phyloP scores from a whole-genome alignment of 1,284 basidiomycete species.

The Takashimella tepidaria region DNA sequence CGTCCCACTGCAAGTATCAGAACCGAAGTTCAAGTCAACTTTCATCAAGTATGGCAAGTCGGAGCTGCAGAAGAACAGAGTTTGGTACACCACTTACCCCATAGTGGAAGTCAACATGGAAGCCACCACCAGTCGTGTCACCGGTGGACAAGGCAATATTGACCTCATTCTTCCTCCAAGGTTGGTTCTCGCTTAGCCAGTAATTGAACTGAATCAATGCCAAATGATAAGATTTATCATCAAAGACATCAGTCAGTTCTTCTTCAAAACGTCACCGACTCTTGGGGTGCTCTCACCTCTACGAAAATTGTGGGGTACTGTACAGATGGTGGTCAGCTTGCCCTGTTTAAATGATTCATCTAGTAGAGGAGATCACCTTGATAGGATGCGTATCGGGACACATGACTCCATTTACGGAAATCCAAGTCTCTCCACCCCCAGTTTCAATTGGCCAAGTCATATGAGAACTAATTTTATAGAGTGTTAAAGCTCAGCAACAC shows the following conservation, averaged over 20 bases:
- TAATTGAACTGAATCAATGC: slow-evolving; percentile 9
- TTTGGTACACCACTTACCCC: neutral
- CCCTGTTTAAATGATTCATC: neutral
- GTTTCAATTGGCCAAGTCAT: slow-evolving; percentile 37
- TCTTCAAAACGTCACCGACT: neutral
- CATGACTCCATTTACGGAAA: neutral
- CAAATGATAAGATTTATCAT: neutral
- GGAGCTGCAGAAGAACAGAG: too few species aligned
- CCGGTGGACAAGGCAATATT: slow-evolving; percentile 33
- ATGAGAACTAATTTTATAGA: slow-evolving; percentile 35
- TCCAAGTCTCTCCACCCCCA: neutral
- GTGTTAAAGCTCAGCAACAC: too few species aligned
- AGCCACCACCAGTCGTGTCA: slow-evolving; percentile 22
- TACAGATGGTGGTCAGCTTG: neutral
- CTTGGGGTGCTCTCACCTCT: too few species aligned
- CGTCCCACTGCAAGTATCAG: neutral
- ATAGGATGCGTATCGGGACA: slow-evolving; percentile 15
- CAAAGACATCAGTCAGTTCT: neutral
- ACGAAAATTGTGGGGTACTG: slow-evolving; percentile 38
- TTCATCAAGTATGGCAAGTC: too few species aligned
- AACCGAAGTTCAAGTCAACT: neutral
- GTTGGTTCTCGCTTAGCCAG: slow-evolving; percentile 23
- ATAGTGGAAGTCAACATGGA: neutral
- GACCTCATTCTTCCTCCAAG: slow-evolving; percentile 30
- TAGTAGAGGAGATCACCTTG: slow-evolving; percentile 2